A percentile compares a stretch with the other conserved stretches of the same genome.
phyloP scores from a whole-genome alignment of 169 alveolate species.

The Plasmodium malariae region DNA sequence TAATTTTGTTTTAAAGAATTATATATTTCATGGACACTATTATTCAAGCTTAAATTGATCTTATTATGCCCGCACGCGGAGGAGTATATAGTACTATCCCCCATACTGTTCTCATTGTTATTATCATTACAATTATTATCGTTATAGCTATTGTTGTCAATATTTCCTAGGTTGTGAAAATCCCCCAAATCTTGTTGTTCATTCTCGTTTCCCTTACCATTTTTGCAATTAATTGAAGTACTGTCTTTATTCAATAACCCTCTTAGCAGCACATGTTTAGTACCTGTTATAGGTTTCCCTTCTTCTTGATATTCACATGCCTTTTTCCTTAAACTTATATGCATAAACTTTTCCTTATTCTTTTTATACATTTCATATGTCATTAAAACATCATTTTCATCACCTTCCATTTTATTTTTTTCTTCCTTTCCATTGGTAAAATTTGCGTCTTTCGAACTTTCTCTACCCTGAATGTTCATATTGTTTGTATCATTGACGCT shows the following conservation, averaged over 20 bases:
- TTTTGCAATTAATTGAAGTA: not conserved
- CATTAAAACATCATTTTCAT: conserved; percentile 16
- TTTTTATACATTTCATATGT: conserved; percentile 68
- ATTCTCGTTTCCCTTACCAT: not conserved
- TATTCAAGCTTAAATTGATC: conserved; percentile 12
- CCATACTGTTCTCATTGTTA: not conserved
- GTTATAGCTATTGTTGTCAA: not conserved
- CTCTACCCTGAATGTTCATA: not conserved
- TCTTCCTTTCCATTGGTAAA: not conserved
- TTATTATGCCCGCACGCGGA: not conserved
- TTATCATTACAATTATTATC: not conserved
- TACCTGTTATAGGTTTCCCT: not conserved
- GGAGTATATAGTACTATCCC: not conserved
- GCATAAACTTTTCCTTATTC: conserved; percentile 70
- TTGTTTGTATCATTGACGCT: not conserved
- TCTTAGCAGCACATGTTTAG: not conserved
- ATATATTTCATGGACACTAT: conserved; percentile 29
- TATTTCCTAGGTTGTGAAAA: not conserved
- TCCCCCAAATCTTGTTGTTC: not conserved
- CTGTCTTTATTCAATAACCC: conserved; percentile 6
- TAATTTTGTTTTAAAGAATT: not conserved
- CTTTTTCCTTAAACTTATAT: conserved; percentile 51
- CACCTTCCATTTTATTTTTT: not conserved
- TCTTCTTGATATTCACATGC: not conserved
- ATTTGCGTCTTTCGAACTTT: not conserved